Conservation (phyloP, 2,329 filamentous ascomycete species). For the Penicillium sp. region DNA sequence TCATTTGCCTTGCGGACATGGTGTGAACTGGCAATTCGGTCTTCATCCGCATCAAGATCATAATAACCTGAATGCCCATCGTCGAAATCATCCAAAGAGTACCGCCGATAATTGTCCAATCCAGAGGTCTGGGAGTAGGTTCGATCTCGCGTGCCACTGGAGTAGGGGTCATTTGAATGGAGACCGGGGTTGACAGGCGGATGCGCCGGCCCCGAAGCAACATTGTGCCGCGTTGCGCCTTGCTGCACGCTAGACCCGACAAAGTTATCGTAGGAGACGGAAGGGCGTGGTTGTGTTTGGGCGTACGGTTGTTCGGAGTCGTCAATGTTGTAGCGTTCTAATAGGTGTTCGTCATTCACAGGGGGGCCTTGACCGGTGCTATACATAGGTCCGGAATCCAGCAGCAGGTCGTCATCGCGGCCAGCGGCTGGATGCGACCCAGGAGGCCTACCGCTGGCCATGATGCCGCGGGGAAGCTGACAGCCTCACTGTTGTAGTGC, state of each 20-base stretch:
- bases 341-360: conserved; percentile 76
- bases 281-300: conserved; percentile 65
- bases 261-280: conserved; percentile 92
- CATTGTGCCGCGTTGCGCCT: conserved; percentile 39
- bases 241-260: conserved; percentile 64
- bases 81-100: conserved; percentile 81
- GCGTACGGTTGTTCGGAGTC: conserved; percentile 54
- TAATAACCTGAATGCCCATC: conserved; percentile 80
- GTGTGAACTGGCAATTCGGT: conserved; percentile 50
- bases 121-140: conserved; percentile 74
- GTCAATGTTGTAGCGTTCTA: conserved; percentile 71
- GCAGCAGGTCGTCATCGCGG: conserved; percentile 44
- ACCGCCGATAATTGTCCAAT: conserved; percentile 83
- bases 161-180: conserved; percentile 37
- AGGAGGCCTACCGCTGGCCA: conserved; percentile 54
- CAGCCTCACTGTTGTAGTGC: conserved; percentile 30
- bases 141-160: conserved; percentile 37
- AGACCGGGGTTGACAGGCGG: conserved; percentile 31
- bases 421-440: conserved; percentile 45
- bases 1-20: conserved; percentile 61
- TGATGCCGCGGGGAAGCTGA: conserved; percentile 37
- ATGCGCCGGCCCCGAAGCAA: conserved; percentile 38
- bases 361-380: conserved; percentile 71
- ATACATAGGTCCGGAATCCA: conserved; percentile 54
- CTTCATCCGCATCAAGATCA: conserved; percentile 61